Evolutionary conservation across 257 asterid genomes (phyloP), one percentile per base, ranked within the genome.

Genomic region (Solanum arcanum): DNA sequence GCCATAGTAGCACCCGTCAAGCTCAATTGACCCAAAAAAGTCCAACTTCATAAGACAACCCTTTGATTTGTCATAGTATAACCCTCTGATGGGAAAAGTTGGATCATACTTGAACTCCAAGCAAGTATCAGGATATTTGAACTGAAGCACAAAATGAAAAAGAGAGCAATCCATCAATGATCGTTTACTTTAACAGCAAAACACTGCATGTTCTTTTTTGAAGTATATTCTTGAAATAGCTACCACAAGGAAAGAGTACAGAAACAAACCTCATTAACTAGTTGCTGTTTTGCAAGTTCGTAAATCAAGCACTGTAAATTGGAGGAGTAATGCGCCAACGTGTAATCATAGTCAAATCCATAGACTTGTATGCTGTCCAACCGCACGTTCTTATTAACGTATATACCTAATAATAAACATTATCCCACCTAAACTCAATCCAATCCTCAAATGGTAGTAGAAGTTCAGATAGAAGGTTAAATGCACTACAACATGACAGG

Each of bases 291-390:
- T 74, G 99, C 99, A 88, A 95, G 95, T 87, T 97, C 95, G 78
- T 94, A 97, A 90, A 97, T 95, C 90, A 97, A 92, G 90, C 91
- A 93, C 91, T 97, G 99, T 84, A 97, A 86, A 91, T 93, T 90
- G 90, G 96, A 91, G 86, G 98, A 93, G 92, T 97, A 97, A 92
- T 97, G 99, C 8, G 99, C 99, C 96, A 97, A 89, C 44, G 99
- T 97, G 89, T 97, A 97, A 92, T 97, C 99, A 86, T 97, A 97
- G 90, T 97, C 99, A 89, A 97, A 97, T 84, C 99, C 99, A 31
- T 92, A 97, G 31, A 97, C 99, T 92, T 93, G 93, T 89, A 97
- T 89, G 85, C 93, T 90, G 90, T 97, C 98, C 97, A 97, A 83
- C 88, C 98, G 94, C 96, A 97, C 86, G 90, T 95, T 95, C 91